These are phyloP conservation scores for Plasmodium relictum DNA, from an alignment of 169 alveolate species.

Conservation along the genomic window DNA sequence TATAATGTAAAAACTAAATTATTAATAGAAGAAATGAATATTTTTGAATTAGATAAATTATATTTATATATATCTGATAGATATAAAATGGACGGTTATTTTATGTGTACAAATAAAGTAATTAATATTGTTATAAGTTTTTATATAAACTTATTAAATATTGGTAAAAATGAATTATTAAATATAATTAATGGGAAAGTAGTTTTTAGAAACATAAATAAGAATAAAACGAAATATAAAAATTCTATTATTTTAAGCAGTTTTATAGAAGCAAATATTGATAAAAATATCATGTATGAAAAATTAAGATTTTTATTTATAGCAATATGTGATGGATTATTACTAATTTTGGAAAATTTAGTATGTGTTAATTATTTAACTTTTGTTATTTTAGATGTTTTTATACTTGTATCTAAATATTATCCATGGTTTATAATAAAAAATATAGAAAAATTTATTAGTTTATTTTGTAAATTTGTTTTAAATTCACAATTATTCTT, in stretches of 20 bases:
- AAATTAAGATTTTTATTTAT: background rate
- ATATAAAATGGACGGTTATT: constrained; percentile 11
- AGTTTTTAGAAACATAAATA: background rate
- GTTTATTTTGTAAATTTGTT: constrained; percentile 2
- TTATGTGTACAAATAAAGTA: constrained; percentile 13
- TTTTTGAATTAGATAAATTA: no score
- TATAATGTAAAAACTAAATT: constrained; percentile 1
- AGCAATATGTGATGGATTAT: constrained; percentile 7
- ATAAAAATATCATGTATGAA: background rate
- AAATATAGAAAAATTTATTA: background rate
- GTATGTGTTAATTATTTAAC: constrained; percentile 26
- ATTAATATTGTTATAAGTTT: constrained; percentile 12
- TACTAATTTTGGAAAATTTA: constrained; percentile 10
- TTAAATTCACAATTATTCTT: constrained; percentile 17
- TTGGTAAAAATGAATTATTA: constrained; percentile 13
- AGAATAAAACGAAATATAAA: background rate
- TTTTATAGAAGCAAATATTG: background rate
- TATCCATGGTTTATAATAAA: constrained; percentile 9
- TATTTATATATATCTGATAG: background rate
- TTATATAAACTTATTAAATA: constrained; percentile 12
- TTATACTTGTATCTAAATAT: constrained; percentile 10
- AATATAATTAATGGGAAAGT: background rate
- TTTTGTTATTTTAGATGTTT: constrained; percentile 1
- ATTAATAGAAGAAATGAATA: background rate
- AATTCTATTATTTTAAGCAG: background rate